Base-by-base conservation (phyloP, 176 grass and related monocot species). In the Leersia perrieri region DNA sequence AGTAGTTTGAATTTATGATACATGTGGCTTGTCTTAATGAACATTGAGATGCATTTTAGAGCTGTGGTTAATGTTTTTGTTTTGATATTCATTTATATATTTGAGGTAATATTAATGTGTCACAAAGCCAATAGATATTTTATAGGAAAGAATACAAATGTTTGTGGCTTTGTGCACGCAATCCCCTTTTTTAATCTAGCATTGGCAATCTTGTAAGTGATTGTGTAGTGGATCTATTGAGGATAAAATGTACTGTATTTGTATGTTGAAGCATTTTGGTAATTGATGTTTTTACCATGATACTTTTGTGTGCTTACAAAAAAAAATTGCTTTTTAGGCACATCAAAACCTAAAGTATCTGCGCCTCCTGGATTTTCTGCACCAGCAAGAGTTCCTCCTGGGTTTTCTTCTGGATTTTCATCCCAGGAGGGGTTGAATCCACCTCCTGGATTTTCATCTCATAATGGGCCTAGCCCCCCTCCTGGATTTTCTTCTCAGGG, bases 361-460 rank as follows among this genome's bases (percentile, higher is more conserved):
- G 78, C 74, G 67, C 90, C 90, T 8, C 90, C 90, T 85, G 93
- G 89, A 83, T 93, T 96, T 73, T 78, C 82, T 26, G 30, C 40
- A 71, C 78, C 90, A 74, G 75, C 66, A 27, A 93, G 84, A 87
- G 84, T 74, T 6, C 87, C 90, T 90, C 88, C 86, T 72, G 85
- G 83, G 29, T 84, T 89, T 83, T 78, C 88, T 85, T 85, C 87
- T 71, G 87, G 84, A 76, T 89, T 86, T 73, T 81, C 84, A 71
- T 89, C 84, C 38, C 87, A 87, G 69, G 87, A 87, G 66, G 81
- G 80, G 65, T 75, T 87, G 63, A 91, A 89, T 51, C 83, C 70
- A n/a, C 68, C 79, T 86, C 80, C 87, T 58, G 82, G 81, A 68
- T 85, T 85, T 65, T 62, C 84, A 79, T 89, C 84, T 60, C 87